phyloP scores from a whole-genome alignment of 2,329 filamentous ascomycete species.

The Furcasterigmium sp. region DNA sequence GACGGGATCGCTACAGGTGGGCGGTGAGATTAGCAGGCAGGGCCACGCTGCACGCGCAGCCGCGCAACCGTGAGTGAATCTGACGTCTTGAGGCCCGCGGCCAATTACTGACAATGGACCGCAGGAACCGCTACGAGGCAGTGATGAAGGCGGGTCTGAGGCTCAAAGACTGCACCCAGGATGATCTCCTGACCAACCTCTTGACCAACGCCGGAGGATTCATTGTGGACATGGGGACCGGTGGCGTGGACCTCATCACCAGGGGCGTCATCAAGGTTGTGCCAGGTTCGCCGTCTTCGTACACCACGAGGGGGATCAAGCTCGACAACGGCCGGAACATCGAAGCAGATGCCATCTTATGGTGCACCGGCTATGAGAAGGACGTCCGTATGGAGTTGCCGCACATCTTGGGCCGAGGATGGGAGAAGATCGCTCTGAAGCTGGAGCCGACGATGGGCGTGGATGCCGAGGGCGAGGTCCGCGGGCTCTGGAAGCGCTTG shows the following conservation, averaged over 20 bases:
- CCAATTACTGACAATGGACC: no score
- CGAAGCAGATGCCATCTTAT: conserved; percentile 26
- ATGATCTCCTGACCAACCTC: conserved; percentile 12
- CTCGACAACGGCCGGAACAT: conserved; percentile 22
- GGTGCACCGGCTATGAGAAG: conserved; percentile 28
- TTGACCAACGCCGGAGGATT: conserved; percentile 27
- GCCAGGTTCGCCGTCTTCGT: conserved; percentile 14
- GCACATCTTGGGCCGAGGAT: conserved; percentile 19
- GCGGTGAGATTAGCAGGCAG: conserved; percentile 3
- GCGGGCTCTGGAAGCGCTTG: conserved; percentile 33
- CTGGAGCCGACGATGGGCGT: conserved; percentile 34
- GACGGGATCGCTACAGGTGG: conserved; percentile 6
- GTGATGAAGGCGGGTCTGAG: conserved; percentile 1
- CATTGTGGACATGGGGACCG: conserved; percentile 26
- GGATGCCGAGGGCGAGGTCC: conserved; percentile 34
- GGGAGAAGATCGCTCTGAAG: conserved; percentile 18
- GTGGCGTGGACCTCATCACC: conserved; percentile 21
- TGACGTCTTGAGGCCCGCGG: no score
- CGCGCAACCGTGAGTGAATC: conserved; percentile 8
- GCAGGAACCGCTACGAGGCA: conserved; percentile 7
- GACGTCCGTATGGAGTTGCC: conserved; percentile 20
- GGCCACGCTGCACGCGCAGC: conserved; percentile 5
- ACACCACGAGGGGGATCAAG: conserved; percentile 18
- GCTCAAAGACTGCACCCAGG: conserved; percentile 7
- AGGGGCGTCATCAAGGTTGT: conserved; percentile 14